phyloP scores from a whole-genome alignment of 306 rosid genomes.

The Gynostemma pentaphyllum region DNA sequence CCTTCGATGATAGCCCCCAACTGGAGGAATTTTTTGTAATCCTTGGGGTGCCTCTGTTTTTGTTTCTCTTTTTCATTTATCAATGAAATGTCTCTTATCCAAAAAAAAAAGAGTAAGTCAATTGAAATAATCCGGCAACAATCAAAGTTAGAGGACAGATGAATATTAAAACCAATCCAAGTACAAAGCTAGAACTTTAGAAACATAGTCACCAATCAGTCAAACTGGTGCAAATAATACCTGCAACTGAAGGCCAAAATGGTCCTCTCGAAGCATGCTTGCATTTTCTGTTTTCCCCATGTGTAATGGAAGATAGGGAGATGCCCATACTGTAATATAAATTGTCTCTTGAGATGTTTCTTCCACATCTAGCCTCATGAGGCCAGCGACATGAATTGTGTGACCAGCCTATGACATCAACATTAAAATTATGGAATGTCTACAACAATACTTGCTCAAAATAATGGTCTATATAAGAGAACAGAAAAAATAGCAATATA shows the following conservation, averaged over 20 bases:
- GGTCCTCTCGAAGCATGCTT: constrained; percentile 42
- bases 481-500: not conserved
- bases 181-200: not conserved
- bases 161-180: not conserved
- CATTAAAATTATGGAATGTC: not conserved
- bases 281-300: constrained; percentile 87
- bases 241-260: constrained; percentile 87
- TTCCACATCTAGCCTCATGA: constrained; percentile 81
- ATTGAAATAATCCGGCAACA: not conserved
- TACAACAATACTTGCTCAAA: not conserved
- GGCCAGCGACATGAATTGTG: constrained; percentile 81
- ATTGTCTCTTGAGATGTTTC: constrained; percentile 54
- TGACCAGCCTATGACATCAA: constrained; percentile 57
- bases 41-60: too few relatives aligned
- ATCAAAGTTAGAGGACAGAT: not conserved
- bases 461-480: not conserved
- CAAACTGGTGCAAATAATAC: constrained; percentile 24
- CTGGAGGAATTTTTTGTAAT: too few relatives aligned
- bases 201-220: not conserved
- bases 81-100: too few relatives aligned
- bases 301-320: constrained; percentile 78
- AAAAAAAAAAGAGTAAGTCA: not conserved
- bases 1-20: too few relatives aligned
- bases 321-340: constrained; percentile 85
- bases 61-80: too few relatives aligned